Base-by-base conservation (phyloP, 768 basidiomycete species). In the Tephrocybe sp. region DNA sequence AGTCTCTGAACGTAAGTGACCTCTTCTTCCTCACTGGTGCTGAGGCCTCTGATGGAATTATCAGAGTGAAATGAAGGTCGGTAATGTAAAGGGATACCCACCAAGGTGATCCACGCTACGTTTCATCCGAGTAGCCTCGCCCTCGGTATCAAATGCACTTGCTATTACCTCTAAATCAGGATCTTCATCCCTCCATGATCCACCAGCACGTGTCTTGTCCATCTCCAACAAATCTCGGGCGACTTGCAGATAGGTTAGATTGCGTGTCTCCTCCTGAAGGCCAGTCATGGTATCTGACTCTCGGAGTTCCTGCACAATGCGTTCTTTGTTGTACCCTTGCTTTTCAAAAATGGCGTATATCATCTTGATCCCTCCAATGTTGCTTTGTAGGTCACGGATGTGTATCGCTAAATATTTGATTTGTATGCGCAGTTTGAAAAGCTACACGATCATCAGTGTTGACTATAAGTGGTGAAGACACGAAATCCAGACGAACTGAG, bases 301-400 rank as follows among this genome's bases (percentile, higher is more conserved):
- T 44, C 43, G 28, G 16, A 44, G 28, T n/a, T 44, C 43, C 40
- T 56, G 16, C 22, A 56, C 34, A 15, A 56, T 56, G 47, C 50
- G 38, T 8, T 56, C 55, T 22, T 54, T 42, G 30, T 43, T 27
- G 31, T 49, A 56, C 26, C 47, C 52, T 15, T 27, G 32, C 16
- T 56, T 52, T 44, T 56, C 55, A 39, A 54, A 56, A 11, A 50
- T 41, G 18, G 53, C 26, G 22, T 56, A 56, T 26, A 56, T 49
- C 11, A 26, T 52, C 36, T 36, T 43, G 26, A 56, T 56, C 8
- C 27, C 48, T 12, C 52, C 52, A n/a, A 56, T 28, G 26, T 43
- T 40, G 15, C 24, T n/a, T 19, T 28, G 15, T 3, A 56, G 12
- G 27, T 49, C 39, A 16, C 48, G 30, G 12, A 54, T 44, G 24